phyloP scores from a whole-genome alignment of 371 early-diverging fungal genomes.

The Rhizomucor pusillus region DNA sequence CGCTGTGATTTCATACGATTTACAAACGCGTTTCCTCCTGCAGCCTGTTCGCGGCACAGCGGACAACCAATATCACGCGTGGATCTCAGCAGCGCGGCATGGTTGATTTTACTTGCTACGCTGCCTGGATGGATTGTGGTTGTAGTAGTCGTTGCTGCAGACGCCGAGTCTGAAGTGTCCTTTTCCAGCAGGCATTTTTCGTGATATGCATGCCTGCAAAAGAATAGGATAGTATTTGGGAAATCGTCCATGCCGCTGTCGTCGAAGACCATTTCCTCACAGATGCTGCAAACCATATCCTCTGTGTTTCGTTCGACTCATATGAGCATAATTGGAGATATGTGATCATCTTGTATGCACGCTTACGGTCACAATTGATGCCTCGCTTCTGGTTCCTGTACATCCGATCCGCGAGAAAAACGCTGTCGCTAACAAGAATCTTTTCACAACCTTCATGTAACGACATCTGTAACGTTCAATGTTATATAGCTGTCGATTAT shows the following conservation, averaged over 20 bases:
- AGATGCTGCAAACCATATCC: conserved; percentile 61
- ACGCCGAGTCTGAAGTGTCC: conserved; percentile 8
- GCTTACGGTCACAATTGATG: conserved; percentile 53
- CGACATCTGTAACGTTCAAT: conserved; percentile 58
- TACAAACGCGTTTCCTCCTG: conserved; percentile 51
- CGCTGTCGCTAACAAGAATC: conserved; percentile 82
- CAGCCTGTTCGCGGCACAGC: conserved; percentile 53
- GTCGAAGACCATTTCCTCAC: conserved; percentile 57
- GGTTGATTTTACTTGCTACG: conserved; percentile 50
- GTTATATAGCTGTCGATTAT: too few relatives aligned
- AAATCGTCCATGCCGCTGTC: conserved; percentile 32
- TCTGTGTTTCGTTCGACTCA: conserved; percentile 33
- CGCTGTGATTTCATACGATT: conserved; percentile 44
- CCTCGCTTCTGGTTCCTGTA: conserved; percentile 71
- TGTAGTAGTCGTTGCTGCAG: conserved; percentile 11
- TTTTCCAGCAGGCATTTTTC: conserved; percentile 58
- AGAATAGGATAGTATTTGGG: conserved; percentile 60
- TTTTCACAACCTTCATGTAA: conserved; percentile 85
- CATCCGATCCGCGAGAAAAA: conserved; percentile 73
- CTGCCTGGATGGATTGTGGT: conserved; percentile 27
- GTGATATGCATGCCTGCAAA: conserved; percentile 76
- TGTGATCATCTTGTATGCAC: not conserved
- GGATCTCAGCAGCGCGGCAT: conserved; percentile 52
- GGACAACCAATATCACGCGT: conserved; percentile 53
- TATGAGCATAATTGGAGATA: not conserved